Percentiles rank a stretch among this genome's conserved stretches.
Evolutionary conservation across 345 rosid genomes (phyloP).

Genomic region (Draba incana): DNA sequence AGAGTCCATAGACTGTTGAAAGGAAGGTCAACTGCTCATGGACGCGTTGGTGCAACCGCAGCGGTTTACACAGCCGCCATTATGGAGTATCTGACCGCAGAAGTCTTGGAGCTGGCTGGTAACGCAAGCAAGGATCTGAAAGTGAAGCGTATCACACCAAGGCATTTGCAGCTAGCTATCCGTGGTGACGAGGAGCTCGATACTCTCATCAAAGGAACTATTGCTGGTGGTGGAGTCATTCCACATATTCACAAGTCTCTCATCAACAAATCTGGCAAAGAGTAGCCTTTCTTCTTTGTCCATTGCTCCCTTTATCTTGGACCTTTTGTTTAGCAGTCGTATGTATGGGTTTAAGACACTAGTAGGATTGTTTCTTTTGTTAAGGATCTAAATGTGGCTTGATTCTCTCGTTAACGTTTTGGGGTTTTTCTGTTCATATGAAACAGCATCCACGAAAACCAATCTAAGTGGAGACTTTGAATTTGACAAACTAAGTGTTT

Average conservation of each 20-base stretch:
- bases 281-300: constrained; percentile 18
- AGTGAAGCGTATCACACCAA: constrained; percentile 70
- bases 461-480: constrained; percentile 1
- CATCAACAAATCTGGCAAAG: constrained; percentile 69
- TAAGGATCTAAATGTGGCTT: constrained; percentile 38
- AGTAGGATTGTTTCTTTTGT: constrained; percentile 32
- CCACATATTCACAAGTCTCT: constrained; percentile 82
- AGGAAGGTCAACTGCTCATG: constrained; percentile 66
- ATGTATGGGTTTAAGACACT: constrained; percentile 2
- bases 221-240: constrained; percentile 82
- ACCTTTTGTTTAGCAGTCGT: constrained; percentile 14
- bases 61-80: constrained; percentile 76
- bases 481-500: constrained; percentile 1
- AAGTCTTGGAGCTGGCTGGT: constrained; percentile 73
- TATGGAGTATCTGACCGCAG: constrained; percentile 69
- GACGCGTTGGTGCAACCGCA: constrained; percentile 75
- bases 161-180: constrained; percentile 72
- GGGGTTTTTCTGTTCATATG: background rate
- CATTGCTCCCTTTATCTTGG: background rate
- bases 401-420: constrained; percentile 20
- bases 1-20: constrained; percentile 65
- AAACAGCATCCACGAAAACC: background rate
- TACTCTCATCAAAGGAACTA: constrained; percentile 78
- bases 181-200: constrained; percentile 78
- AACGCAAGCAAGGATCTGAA: constrained; percentile 78